Conservation (phyloP, 257 asterid genomes). For the Nicotiana undulata region DNA sequence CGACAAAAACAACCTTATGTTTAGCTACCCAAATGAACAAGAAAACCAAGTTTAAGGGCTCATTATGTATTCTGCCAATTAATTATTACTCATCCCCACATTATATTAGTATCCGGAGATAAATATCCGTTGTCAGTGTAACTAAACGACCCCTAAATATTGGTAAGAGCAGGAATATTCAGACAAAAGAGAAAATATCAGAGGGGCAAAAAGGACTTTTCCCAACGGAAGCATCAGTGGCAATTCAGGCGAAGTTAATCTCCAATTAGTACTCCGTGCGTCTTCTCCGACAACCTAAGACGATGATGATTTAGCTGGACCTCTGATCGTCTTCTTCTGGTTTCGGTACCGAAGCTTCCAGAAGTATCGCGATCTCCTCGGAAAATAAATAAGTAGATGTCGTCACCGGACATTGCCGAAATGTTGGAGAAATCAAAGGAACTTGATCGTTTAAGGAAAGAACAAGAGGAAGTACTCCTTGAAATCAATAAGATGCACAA, state of each 20-base stretch:
- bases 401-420: slow-evolving; percentile 69
- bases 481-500: slow-evolving; percentile 94
- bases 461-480: slow-evolving; percentile 60
- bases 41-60: too few species aligned
- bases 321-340: neutral
- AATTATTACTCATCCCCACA: too few species aligned
- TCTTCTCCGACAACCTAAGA: neutral
- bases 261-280: neutral
- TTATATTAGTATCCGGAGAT: too few species aligned
- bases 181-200: neutral
- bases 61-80: too few species aligned
- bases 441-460: slow-evolving; percentile 92
- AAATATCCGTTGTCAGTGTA: too few species aligned
- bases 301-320: neutral
- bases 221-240: neutral
- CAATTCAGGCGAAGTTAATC: slow-evolving; percentile 6
- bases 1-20: too few species aligned
- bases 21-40: too few species aligned
- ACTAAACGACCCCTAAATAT: too few species aligned
- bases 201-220: slow-evolving; percentile 3
- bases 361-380: slow-evolving; percentile 21
- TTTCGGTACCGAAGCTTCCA: neutral
- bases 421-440: slow-evolving; percentile 71
- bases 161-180: too few species aligned
- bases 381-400: slow-evolving; percentile 25